Conservation (phyloP, 495 filamentous ascomycete genomes). For the Ramalina peruviana region DNA sequence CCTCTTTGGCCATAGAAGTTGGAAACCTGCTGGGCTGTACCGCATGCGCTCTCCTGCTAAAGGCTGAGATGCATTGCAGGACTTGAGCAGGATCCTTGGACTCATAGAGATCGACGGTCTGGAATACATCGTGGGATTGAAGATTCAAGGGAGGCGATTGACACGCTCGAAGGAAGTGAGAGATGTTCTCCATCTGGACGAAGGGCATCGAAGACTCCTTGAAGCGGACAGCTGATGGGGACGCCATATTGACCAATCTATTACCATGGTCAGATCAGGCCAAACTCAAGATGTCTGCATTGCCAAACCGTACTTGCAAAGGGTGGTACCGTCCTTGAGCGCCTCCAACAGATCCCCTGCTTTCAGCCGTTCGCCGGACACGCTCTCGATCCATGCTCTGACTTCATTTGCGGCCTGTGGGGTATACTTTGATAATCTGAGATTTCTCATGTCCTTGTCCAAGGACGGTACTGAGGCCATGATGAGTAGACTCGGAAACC, state of each 20-base stretch:
- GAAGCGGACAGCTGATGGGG: constrained; percentile 60
- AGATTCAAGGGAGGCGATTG: constrained; percentile 72
- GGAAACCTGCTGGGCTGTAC: constrained; percentile 62
- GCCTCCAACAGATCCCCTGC: constrained; percentile 65
- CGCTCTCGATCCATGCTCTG: constrained; percentile 72
- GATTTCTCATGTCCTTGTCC: constrained; percentile 86
- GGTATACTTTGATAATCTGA: constrained; percentile 90
- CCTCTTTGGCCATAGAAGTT: constrained; percentile 53
- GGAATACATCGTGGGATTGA: constrained; percentile 86
- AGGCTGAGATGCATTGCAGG: constrained; percentile 80
- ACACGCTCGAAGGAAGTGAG: constrained; percentile 82
- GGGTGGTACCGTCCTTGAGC: constrained; percentile 75
- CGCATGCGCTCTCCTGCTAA: constrained; percentile 75
- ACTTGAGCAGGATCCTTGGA: constrained; percentile 95
- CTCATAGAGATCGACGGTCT: constrained; percentile 96
- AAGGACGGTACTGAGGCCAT: constrained; percentile 95
- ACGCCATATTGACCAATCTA: constrained; percentile 72
- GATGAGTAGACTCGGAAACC: neutral
- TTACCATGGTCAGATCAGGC: neutral
- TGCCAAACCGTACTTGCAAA: constrained; percentile 61
- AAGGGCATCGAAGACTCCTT: constrained; percentile 90
- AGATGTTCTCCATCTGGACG: constrained; percentile 99
- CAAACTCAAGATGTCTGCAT: constrained; percentile 10
- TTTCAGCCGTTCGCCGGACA: constrained; percentile 58
- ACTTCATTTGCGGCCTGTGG: constrained; percentile 81